phyloP scores from a whole-genome alignment of 345 rosid genomes.

The Punica granatum region DNA sequence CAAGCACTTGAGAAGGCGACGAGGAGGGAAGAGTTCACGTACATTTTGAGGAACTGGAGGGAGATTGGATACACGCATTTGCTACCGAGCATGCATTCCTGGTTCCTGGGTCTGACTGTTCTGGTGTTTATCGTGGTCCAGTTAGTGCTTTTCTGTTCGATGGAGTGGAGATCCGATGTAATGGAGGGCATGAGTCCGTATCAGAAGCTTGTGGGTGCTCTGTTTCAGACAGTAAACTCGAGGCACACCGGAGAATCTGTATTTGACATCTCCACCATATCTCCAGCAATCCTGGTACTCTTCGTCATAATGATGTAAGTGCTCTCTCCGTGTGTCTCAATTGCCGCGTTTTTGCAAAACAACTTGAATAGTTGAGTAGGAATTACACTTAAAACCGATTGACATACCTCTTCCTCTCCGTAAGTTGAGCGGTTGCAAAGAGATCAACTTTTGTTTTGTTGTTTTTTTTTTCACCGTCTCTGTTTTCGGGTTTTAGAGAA shows the following conservation, averaged over 20 bases:
- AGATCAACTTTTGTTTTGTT: no score
- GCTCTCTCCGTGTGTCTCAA: conserved; percentile 1
- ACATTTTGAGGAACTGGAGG: conserved; percentile 26
- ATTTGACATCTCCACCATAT: conserved; percentile 1
- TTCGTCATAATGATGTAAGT: conserved; percentile 74
- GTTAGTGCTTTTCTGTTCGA: conserved; percentile 20
- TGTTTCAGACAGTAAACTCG: conserved; percentile 7
- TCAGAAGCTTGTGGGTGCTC: conserved; percentile 24
- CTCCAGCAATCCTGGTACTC: conserved; percentile 44
- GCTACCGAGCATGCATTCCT: not conserved
- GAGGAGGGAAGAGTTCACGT: conserved; percentile 23
- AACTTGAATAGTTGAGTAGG: no score
- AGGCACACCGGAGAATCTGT: conserved; percentile 9
- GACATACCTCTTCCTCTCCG: no score
- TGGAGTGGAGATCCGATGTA: conserved; percentile 50
- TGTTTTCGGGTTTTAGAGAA: no score
- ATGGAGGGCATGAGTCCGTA: conserved; percentile 27
- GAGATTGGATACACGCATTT: conserved; percentile 27
- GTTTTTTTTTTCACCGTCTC: conserved; percentile 4
- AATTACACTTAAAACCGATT: no score
- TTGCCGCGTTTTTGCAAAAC: no score
- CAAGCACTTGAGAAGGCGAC: conserved; percentile 24
- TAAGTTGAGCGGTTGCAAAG: no score
- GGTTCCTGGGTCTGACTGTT: conserved; percentile 27
- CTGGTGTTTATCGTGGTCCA: conserved; percentile 34